Base-by-base conservation (phyloP, 305 asterid genomes). In the Euphrasia arctica region DNA sequence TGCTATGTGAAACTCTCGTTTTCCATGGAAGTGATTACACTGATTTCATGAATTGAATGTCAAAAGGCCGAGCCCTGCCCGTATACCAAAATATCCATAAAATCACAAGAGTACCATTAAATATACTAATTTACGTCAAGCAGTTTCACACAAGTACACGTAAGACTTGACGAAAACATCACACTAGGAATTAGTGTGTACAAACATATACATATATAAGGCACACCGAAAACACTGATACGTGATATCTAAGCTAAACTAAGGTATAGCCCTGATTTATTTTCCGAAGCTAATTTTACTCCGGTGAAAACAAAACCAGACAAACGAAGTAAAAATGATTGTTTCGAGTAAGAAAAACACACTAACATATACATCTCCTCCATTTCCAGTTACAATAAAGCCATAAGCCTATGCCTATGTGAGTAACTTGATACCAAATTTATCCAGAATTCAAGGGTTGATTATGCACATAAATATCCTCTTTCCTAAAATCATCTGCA, bases 361-460 rank as follows among this genome's bases (percentile, higher is more conserved):
- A 8, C 0, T 18, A 47, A 47, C 14, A 5, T 47, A 13, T 47
- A 18, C 22, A 39, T 47, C 18, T 50, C 22, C 18, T 15, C 18
- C n/a, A 8, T 47, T 9, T 47, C 14, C 52, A 47, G 22, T 47
- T 14, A 61, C 1, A 45, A 34, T 18, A 43, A 65, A 52, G 67
- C 18, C 34, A 2, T 31, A 31, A 31, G 34, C 34, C 34, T 31
- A 31, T 31, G 34, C 34, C 57, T 55, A 18, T 32, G 31, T 32
- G 69, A 60, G 50, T 49, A 49, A 22, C 25, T 39, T 54, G 25
- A 60, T 67, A 62, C 18, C 45, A 62, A 29, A 1, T 57, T 28
- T 49, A 28, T n/a, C 34, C 59, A 28, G 29, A 27, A 57, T 28
- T 34, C 4, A 51, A 14, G 39, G 14, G 42, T 18, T 29, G 18